Evolutionary conservation across 257 asterid species (phyloP), one percentile per base, ranked within the genome.

Genomic region (Scutellaria galericulata): DNA sequence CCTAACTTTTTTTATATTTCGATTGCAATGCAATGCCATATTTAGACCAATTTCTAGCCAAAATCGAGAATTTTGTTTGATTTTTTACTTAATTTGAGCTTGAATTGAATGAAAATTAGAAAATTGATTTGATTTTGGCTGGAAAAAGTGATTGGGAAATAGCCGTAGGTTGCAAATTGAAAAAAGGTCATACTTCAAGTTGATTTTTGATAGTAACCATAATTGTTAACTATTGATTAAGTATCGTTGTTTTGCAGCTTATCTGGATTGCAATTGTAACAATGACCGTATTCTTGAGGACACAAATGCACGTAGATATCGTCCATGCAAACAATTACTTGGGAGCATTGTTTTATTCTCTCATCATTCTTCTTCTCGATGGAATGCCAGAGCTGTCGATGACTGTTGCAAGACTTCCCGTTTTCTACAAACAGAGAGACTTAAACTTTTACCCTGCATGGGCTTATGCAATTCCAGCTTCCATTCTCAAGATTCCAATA

Each of bases 361-460:
- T 85, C 31, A n/a, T 80, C 66, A 73, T 82, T 64, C 69, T 85
- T 51, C 66, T 85, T 70, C 15, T 79, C 11, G 84, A 80, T 76
- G 86, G 87, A 58, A 52, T 80, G 64, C 82, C 87, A 0, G 93
- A 83, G 79, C 75, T 85, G 62, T 63, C 84, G n/a, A 48, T 83
- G 76, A 85, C 84, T 56, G 72, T 75, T 79, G 55, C 77, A 46
- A 80, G 85, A 71, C 86, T 87, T 71, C 77, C 84, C 7, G 78
- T 83, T 66, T 87, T 85, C 72, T 85, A 81, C 75, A 81, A 85
- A 67, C 93, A 87, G 60, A 80, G 82, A 15, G 83, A 84, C 47
- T 70, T 73, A 20, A 59, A 68, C 57, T 84, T 87, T 64, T 87
- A 79, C 77, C 84, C 86, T 11, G 84, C 90, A 10, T 87, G 90